Evolutionary conservation across 2,329 filamentous ascomycete species (phyloP), one percentile per base, ranked within the genome.

Genomic region (Colletotrichum sidae): DNA sequence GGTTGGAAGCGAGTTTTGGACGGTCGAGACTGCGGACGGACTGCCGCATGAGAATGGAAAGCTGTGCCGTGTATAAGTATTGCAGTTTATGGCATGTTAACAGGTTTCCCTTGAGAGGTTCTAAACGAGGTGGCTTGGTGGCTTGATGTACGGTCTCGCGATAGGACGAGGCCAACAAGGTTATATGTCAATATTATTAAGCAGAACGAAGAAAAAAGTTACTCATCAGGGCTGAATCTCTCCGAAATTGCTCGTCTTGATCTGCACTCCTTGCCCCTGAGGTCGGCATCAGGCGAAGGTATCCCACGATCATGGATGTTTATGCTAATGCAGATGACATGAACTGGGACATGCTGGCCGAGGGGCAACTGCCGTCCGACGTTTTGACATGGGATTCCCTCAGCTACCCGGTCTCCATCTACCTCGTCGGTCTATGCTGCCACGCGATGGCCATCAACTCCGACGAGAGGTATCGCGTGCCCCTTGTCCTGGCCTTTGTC

Each of bases 1-100:
- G 4, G 73, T 75, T 3, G 73, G 73, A 3, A 72, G 71, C 12
- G 74, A 76, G 57, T 67, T 57, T 9, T 71, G 70, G 63, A 65
- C 46, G 13, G 44, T 69, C 8, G 71, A 25, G 11, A 55, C 61
- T 6, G 53, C 58, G 4, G 51, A 65, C 33, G 35, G 38, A 8
- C 42, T 65, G n/a, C 62, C 62, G 37, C 47, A 62, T 33, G 58
- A 63, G 34, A 63, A 65, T 11, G 58, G 49, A 2, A 54, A n/a
- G 39, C n/a, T 60, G 10, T 54, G 57, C 8, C 39, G 55, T 13
- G 38, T 58, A 4, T 17, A 15, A 3, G 13, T 3, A 46, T n/a
- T n/a, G 8, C 5, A n/a, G 8, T n/a, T 46, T n/a, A 46, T 46
- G 15, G 44, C 44, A n/a, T 46, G 38, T 41, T 6, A 2, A 25